A percentile compares a stretch with the other conserved stretches of the same genome.
Evolutionary conservation across 495 filamentous ascomycete species (phyloP).

Genomic region (Tetracladium setigerum): DNA sequence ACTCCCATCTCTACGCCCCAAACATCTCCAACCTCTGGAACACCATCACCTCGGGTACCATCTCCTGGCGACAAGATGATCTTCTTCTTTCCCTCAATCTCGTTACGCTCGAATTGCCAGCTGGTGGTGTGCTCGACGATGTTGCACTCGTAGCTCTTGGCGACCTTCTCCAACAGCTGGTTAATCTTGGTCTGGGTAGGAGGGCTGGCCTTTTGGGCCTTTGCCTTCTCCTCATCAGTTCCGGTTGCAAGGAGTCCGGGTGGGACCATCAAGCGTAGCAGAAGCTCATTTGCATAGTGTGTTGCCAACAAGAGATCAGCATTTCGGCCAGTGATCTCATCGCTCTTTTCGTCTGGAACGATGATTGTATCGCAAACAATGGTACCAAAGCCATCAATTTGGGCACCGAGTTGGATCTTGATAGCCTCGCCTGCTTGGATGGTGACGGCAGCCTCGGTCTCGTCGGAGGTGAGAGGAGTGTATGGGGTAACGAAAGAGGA

Average conservation of each 20-base stretch:
- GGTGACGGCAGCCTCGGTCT: conserved; percentile 68
- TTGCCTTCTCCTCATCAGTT: conserved; percentile 88
- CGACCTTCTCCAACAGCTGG: conserved; percentile 81
- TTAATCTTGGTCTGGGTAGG: conserved; percentile 80
- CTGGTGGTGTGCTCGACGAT: conserved; percentile 95
- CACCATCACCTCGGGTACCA: conserved; percentile 81
- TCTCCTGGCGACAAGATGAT: conserved; percentile 87
- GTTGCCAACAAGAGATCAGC: conserved; percentile 88
- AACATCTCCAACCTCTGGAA: conserved; percentile 86
- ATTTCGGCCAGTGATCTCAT: conserved; percentile 57
- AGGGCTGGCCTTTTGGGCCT: conserved; percentile 74
- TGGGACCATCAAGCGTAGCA: conserved; percentile 84
- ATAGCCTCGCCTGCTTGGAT: conserved; percentile 78
- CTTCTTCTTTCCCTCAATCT: conserved; percentile 98
- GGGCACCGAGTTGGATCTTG: conserved; percentile 95
- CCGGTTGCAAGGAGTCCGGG: conserved; percentile 76
- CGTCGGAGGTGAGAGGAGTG: conserved; percentile 79
- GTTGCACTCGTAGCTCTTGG: conserved; percentile 82
- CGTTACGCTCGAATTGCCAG: conserved; percentile 91
- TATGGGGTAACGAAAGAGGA: conserved; percentile 93
- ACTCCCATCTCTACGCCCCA: conserved; percentile 97
- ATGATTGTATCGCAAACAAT: conserved; percentile 93
- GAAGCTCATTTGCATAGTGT: conserved; percentile 90
- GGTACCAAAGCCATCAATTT: conserved; percentile 95
- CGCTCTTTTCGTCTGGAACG: conserved; percentile 49